Conservation (phyloP, 1,139 yeast genomes). For the Blastobotrys malaysiensis region DNA sequence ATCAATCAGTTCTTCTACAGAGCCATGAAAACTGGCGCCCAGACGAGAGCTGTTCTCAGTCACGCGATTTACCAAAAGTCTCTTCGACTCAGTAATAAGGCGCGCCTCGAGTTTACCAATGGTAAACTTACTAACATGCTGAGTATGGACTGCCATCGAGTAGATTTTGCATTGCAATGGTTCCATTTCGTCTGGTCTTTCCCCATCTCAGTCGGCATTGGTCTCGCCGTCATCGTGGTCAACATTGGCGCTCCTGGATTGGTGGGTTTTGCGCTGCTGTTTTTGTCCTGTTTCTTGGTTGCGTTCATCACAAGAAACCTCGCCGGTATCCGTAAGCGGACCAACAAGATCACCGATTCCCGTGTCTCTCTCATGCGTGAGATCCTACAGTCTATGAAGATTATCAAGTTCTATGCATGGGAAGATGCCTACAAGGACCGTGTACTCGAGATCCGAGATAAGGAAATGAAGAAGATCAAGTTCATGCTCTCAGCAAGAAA, state of each 20-base stretch:
- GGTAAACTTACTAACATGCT: slow-evolving; percentile 69
- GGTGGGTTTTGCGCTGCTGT: slow-evolving; percentile 52
- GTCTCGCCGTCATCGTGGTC: slow-evolving; percentile 57
- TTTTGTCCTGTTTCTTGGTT: slow-evolving; percentile 28
- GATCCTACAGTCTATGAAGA: slow-evolving; percentile 56
- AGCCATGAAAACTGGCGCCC: slow-evolving; percentile 62
- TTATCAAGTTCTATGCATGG: slow-evolving; percentile 74
- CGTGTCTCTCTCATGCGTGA: slow-evolving; percentile 61
- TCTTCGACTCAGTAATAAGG: slow-evolving; percentile 52
- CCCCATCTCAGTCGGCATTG: slow-evolving; percentile 59
- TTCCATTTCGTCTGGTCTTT: slow-evolving; percentile 61
- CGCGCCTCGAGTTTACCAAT: slow-evolving; percentile 55
- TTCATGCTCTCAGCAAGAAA: slow-evolving; percentile 38
- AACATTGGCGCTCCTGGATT: slow-evolving; percentile 72
- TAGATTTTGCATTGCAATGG: slow-evolving; percentile 70
- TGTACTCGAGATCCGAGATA: slow-evolving; percentile 43
- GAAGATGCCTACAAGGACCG: slow-evolving; percentile 52
- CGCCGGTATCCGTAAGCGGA: slow-evolving; percentile 40
- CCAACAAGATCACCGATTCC: slow-evolving; percentile 48
- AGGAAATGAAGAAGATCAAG: slow-evolving; percentile 38
- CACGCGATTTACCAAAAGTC: slow-evolving; percentile 65
- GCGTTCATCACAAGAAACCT: slow-evolving; percentile 36
- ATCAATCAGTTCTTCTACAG: slow-evolving; percentile 60
- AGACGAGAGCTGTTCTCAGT: slow-evolving; percentile 59
- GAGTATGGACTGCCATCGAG: slow-evolving; percentile 74